Evolutionary conservation across 2,329 filamentous ascomycete species (phyloP).

Genomic region (Xylaria sp.): DNA sequence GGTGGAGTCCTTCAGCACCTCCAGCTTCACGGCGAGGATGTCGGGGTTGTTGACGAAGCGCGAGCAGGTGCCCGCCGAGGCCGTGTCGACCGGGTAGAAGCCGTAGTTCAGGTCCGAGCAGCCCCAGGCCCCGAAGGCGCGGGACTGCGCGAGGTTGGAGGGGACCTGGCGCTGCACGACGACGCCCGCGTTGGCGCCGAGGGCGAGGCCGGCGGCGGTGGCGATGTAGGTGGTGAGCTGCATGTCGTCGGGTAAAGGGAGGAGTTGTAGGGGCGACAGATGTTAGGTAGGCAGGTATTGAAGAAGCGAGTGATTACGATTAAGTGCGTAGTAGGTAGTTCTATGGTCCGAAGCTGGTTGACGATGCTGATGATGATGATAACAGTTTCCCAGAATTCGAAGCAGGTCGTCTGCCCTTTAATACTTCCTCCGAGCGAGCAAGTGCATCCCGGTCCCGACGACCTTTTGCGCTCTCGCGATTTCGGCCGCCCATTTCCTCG

Average conservation of each 20-base stretch:
- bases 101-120: slow-evolving; percentile 31
- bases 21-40: slow-evolving; percentile 30
- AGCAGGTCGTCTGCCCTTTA: too few relatives aligned
- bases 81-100: slow-evolving; percentile 32
- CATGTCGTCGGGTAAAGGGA: slow-evolving; percentile 26
- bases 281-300: not conserved
- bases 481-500: too few relatives aligned
- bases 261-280: not conserved
- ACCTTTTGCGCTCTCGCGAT: too few relatives aligned
- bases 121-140: slow-evolving; percentile 29
- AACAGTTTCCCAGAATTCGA: too few relatives aligned
- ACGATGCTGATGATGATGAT: too few relatives aligned
- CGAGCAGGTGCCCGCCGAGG: slow-evolving; percentile 28
- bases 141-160: slow-evolving; percentile 35
- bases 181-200: slow-evolving; percentile 26
- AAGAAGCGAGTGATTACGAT: too few relatives aligned
- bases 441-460: too few relatives aligned
- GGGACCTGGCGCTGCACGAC: slow-evolving; percentile 27
- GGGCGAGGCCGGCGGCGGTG: slow-evolving; percentile 23
- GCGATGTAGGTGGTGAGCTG: slow-evolving; percentile 33
- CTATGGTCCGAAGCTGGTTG: too few relatives aligned
- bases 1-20: slow-evolving; percentile 19
- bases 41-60: slow-evolving; percentile 58
- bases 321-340: too few relatives aligned
- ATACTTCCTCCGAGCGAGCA: too few relatives aligned